These are phyloP conservation scores for Phytopythium sindhum DNA, from an alignment of 352 stramenopile species.

Conservation along the genomic window DNA sequence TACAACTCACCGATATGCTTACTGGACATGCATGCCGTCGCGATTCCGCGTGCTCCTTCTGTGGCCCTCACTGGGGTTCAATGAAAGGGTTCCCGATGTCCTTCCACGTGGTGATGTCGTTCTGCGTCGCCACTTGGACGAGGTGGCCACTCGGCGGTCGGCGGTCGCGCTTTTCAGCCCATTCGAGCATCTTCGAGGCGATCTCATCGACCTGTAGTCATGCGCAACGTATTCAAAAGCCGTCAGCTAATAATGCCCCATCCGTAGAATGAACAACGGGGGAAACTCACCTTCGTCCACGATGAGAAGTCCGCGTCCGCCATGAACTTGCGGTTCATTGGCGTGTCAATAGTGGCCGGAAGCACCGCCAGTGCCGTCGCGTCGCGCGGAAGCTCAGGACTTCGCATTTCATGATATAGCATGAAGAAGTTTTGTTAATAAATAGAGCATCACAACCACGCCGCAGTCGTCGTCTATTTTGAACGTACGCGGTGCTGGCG, in stretches of 20 bases:
- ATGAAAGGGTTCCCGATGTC: conserved; percentile 69
- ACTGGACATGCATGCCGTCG: too few species aligned
- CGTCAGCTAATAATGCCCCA: background rate
- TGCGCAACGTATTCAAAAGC: conserved; percentile 1
- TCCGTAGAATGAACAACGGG: background rate
- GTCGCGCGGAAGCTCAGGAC: conserved; percentile 46
- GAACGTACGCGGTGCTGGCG: conserved; percentile 70
- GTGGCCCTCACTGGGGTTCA: background rate
- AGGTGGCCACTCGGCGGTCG: conserved; percentile 67
- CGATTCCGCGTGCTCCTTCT: background rate
- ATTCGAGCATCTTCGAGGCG: conserved; percentile 74
- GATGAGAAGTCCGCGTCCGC: conserved; percentile 77
- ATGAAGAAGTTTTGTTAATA: background rate
- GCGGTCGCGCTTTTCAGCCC: conserved; percentile 34
- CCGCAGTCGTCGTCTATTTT: background rate
- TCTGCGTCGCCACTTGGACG: conserved; percentile 59
- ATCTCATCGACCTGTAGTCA: conserved; percentile 55
- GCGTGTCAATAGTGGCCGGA: conserved; percentile 83
- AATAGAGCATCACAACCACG: background rate
- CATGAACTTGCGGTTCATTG: conserved; percentile 89
- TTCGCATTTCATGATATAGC: conserved; percentile 12
- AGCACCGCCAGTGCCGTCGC: conserved; percentile 66
- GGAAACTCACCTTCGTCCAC: conserved; percentile 61
- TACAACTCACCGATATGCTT: too few species aligned
- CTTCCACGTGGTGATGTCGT: conserved; percentile 57